Percentiles rank a stretch among this genome's conserved stretches.
phyloP scores from a whole-genome alignment of 495 filamentous ascomycete genomes.

The Cercophora newfieldiana region DNA sequence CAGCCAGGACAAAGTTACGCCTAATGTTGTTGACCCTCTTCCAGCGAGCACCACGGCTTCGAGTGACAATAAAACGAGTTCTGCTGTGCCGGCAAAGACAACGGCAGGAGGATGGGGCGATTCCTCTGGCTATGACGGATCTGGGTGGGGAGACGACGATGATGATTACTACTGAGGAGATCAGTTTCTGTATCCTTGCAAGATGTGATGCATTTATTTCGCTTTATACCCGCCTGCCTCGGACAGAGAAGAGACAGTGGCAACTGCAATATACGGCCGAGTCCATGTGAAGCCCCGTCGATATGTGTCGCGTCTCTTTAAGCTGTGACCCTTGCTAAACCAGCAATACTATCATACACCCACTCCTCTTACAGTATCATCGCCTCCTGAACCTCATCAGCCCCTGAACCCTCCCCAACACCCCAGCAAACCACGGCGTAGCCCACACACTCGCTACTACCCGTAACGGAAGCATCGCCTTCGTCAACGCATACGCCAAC shows the following conservation, averaged over 20 bases:
- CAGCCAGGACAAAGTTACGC: neutral
- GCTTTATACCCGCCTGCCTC: neutral
- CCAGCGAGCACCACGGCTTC: neutral
- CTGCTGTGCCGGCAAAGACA: neutral
- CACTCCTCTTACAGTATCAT: neutral
- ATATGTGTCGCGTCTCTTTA: too few species aligned
- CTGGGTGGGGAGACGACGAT: constrained; percentile 31
- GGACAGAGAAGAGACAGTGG: neutral
- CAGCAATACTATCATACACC: neutral
- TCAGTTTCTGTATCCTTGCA: neutral
- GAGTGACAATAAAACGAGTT: neutral
- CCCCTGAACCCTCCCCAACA: constrained; percentile 36
- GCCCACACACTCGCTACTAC: constrained; percentile 78
- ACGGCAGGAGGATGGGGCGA: constrained; percentile 17
- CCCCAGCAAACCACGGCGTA: constrained; percentile 90
- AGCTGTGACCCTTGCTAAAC: neutral
- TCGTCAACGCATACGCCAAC: constrained; percentile 85
- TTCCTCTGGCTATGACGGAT: constrained; percentile 28
- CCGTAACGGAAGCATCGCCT: constrained; percentile 74
- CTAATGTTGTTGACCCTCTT: too few species aligned
- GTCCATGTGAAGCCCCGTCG: too few species aligned
- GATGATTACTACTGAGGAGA: neutral
- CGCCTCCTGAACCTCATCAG: neutral
- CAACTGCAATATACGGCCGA: neutral
- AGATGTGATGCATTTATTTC: neutral